A percentile compares a stretch with the other conserved stretches of the same genome.
Evolutionary conservation across 2,329 filamentous ascomycete species (phyloP).

Genomic region (Pseudocercospora musae): DNA sequence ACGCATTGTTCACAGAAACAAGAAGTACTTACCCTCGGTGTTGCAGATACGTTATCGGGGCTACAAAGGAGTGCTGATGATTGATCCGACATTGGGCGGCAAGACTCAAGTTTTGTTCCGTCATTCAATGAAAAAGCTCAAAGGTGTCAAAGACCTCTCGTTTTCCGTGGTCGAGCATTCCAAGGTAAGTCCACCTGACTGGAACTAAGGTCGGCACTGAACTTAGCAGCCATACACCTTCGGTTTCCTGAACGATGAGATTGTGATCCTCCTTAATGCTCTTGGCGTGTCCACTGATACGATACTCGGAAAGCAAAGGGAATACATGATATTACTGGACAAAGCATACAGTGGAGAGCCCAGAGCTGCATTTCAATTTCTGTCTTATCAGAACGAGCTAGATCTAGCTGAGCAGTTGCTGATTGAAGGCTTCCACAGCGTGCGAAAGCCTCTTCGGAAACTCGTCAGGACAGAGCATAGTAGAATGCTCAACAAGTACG

Average conservation of each 20-base stretch:
- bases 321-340: not conserved
- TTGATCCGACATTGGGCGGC: not conserved
- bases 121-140: conserved; percentile 2
- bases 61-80: conserved; percentile 3
- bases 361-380: not conserved
- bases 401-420: conserved; percentile 1
- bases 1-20: conserved; percentile 1
- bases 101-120: not conserved
- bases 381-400: conserved; percentile 3
- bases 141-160: conserved; percentile 4
- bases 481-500: conserved; percentile 6
- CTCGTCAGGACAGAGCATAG: conserved; percentile 1
- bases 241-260: conserved; percentile 8
- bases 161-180: conserved; percentile 3
- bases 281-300: conserved; percentile 1
- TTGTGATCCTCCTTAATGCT: conserved; percentile 3
- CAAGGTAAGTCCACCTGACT: not conserved
- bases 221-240: conserved; percentile 1
- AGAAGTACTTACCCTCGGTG: not conserved
- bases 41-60: conserved; percentile 8
- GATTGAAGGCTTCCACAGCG: not conserved
- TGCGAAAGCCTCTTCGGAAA: not conserved
- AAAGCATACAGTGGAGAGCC: not conserved
- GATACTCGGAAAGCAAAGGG: not conserved
- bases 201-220: not conserved